Evolutionary conservation across 225 moss, liverwort and hornwort genomes (phyloP).

Genomic region (Physcomitrium patens): DNA sequence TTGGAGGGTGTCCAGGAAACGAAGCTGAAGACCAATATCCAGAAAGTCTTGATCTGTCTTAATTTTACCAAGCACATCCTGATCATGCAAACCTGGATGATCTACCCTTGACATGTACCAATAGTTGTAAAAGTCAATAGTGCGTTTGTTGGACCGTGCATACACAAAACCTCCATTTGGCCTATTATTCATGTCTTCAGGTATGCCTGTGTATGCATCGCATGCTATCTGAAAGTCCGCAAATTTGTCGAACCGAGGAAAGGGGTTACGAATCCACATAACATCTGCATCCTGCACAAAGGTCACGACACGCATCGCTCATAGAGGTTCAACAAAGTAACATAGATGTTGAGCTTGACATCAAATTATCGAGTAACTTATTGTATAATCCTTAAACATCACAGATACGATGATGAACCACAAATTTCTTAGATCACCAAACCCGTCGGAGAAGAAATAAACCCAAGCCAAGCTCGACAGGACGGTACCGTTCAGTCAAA

Average conservation of each 20-base stretch:
- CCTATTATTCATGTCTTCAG: constrained; percentile 70
- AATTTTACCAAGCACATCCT: constrained; percentile 92
- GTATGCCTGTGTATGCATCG: constrained; percentile 77
- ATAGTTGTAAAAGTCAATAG: constrained; percentile 83
- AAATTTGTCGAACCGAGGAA: constrained; percentile 63
- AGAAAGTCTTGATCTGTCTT: constrained; percentile 68
- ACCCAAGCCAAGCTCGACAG: neutral
- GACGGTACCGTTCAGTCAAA: constrained; percentile 10
- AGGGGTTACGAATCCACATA: constrained; percentile 97
- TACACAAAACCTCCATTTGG: constrained; percentile 96
- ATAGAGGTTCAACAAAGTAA: constrained; percentile 20
- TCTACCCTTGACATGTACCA: constrained; percentile 76
- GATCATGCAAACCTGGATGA: constrained; percentile 85
- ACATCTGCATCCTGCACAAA: constrained; percentile 92
- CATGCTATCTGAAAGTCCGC: constrained; percentile 96
- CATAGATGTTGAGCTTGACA: neutral
- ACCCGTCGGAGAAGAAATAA: neutral
- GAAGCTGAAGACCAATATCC: constrained; percentile 65
- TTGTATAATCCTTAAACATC: too few species aligned
- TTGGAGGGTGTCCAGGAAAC: constrained; percentile 78
- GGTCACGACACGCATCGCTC: constrained; percentile 36
- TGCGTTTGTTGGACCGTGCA: constrained; percentile 83
- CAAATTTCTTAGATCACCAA: too few species aligned
- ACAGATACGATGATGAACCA: too few species aligned
- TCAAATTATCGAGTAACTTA: too few species aligned